These are phyloP conservation scores for Suillus tomentosus DNA, from an alignment of 768 basidiomycete genomes.

Conservation along the genomic window DNA sequence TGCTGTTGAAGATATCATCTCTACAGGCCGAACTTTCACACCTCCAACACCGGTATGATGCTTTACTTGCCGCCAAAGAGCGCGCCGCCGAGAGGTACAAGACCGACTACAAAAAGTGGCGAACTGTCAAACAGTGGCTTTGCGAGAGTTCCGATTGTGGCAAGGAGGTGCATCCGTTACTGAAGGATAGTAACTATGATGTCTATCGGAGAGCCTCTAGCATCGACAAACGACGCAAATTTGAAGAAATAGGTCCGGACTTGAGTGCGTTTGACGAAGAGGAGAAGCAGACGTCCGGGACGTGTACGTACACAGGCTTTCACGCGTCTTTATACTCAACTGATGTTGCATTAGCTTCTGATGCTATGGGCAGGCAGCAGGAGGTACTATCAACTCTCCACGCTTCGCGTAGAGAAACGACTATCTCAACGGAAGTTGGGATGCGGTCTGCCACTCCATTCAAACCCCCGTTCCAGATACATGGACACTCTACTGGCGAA, in stretches of 20 bases:
- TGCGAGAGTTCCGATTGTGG: conserved; percentile 37
- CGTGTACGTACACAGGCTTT: not conserved
- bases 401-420: not conserved
- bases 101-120: conserved; percentile 56
- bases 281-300: conserved; percentile 8
- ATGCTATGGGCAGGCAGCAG: not conserved
- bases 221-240: conserved; percentile 31
- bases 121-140: conserved; percentile 45
- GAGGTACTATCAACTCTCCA: not conserved
- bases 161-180: conserved; percentile 26
- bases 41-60: conserved; percentile 46
- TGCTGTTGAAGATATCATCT: conserved; percentile 11
- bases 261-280: conserved; percentile 10
- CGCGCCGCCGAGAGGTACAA: conserved; percentile 50
- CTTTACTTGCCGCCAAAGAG: conserved; percentile 43
- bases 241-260: conserved; percentile 24
- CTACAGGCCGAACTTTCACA: conserved; percentile 36
- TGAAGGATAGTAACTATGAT: conserved; percentile 33
- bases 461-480: not conserved
- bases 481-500: not conserved
- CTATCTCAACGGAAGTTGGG: not conserved
- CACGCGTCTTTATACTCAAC: not conserved
- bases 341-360: not conserved
- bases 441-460: no score
- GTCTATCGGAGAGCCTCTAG: conserved; percentile 23